Evolutionary conservation across 2,329 filamentous ascomycete species (phyloP), one percentile per base, ranked within the genome.

Genomic region (Leptographium flavum): DNA sequence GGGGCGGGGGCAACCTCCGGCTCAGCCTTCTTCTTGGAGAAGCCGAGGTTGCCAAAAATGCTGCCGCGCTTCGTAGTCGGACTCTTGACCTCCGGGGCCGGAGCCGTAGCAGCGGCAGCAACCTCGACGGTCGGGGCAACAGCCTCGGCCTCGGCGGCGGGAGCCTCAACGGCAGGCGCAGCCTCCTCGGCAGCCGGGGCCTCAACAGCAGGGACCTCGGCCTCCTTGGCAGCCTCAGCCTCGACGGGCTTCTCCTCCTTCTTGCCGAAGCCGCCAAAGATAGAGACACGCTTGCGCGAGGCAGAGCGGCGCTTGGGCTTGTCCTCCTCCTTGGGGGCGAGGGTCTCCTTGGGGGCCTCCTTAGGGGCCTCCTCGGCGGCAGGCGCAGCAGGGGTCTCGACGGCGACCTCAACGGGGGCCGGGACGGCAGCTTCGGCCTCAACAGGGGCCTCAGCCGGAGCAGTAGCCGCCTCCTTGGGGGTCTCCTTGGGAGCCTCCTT

Each of bases 261-360:
- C 56, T 70, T 68, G 7, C 70, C 59, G 50, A 79, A 68, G 55
- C 57, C 65, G 54, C 71, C 73, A 56, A 82, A 80, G 65, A 81
- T 73, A 45, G 77, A 81, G 39, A 66, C 64, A 43, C 78, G 76
- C 74, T 82, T 81, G 58, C 73, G 73, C 59, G 76, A 80, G 42
- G 71, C 70, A 54, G 75, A 79, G 57, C 76, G 73, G 52, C 71
- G 73, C 69, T 79, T 79, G 52, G 71, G 64, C 58, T 76, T 69
- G 56, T 78, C 70, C 55, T 71, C 68, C 62, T 75, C 70, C 43
- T 56, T 54, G n/a, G n/a, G n/a, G n/a, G n/a, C n/a, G n/a, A n/a
- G n/a, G n/a, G n/a, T n/a, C 44, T 54, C 55, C 48, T 52, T 52
- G 13, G 54, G 47, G 10, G 53, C 56, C 55, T 62, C 62, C 50